Base-by-base conservation (phyloP, 2,329 filamentous ascomycete genomes). In the Exophiala xenobiotica region DNA sequence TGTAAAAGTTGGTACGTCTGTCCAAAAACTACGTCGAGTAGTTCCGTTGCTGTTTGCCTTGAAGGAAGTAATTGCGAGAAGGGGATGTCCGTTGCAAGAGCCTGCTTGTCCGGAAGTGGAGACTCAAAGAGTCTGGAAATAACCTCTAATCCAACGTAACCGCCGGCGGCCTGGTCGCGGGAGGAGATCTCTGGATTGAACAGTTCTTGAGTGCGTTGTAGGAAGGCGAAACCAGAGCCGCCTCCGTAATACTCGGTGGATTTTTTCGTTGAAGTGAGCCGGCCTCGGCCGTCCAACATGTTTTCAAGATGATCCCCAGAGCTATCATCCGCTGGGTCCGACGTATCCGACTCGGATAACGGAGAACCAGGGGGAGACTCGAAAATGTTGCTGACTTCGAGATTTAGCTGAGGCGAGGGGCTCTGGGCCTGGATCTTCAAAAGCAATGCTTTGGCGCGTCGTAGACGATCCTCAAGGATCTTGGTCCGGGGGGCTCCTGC, bases 391-490 rank as follows among this genome's bases (percentile, higher is more conserved):
- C 46, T 47, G 31, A 54, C 40, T 11, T 54, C 44, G 16, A 40
- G 33, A 46, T 49, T 38, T 8, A 46, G 46, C 23, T 46, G 41
- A 6, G 46, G 16, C 5, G 53, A 51, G 20, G 47, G 48, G 22
- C 49, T 43, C 24, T 54, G 53, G 3, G 45, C 27, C 18, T 51
- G 45, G 19, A 57, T 35, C 33, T 48, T 50, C 9, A 33, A 20
- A 24, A 57, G 33, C n/a, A 51, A 26, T 4, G 50, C 42, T 39
- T 48, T 38, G 14, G 56, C 56, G 12, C 56, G 50, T 16, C 54
- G 51, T 24, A 59, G 39, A 3, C 56, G 53, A 50, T 59, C 54
- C 23, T 59, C 56, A 3, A 59, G 49, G 19, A 59, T 57, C 37
- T 54, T 54, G 6, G 53, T 58, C 26, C 53, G 47, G 1, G 53